Evolutionary conservation across 2,329 filamentous ascomycete genomes (phyloP).

Genomic region (Neonectria hederae): DNA sequence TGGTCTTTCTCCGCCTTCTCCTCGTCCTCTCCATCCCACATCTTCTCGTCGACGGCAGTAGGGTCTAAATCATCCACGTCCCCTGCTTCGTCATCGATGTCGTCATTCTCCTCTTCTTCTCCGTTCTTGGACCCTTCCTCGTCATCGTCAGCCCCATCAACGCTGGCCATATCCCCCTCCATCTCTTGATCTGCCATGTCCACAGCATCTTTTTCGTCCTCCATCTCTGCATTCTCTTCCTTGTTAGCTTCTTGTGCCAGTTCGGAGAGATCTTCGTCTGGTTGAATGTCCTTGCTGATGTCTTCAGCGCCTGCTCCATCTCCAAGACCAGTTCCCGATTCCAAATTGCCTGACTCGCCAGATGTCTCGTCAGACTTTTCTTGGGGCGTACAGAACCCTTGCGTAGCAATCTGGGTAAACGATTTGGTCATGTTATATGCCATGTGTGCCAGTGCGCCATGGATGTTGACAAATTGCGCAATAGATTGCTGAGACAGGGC

Average conservation of each 20-base stretch:
- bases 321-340: conserved; percentile 91
- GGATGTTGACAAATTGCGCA: conserved; percentile 67
- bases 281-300: conserved; percentile 95
- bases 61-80: conserved; percentile 92
- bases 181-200: conserved; percentile 93
- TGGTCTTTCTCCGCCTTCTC: conserved; percentile 86
- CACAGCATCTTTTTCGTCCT: conserved; percentile 86
- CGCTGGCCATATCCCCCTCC: conserved; percentile 80
- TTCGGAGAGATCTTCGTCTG: conserved; percentile 92
- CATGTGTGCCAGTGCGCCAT: conserved; percentile 77
- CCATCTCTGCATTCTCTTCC: conserved; percentile 71
- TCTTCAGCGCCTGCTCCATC: conserved; percentile 96
- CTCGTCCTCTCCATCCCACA: conserved; percentile 92
- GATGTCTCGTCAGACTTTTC: conserved; percentile 79
- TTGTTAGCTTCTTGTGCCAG: conserved; percentile 85
- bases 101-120: conserved; percentile 73
- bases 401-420: conserved; percentile 80
- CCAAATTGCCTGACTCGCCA: conserved; percentile 79
- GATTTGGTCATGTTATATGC: conserved; percentile 78
- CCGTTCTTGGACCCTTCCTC: conserved; percentile 69
- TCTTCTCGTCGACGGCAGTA: conserved; percentile 94
- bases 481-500: conserved; percentile 68
- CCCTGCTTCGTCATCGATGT: conserved; percentile 89
- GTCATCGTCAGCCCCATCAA: conserved; percentile 69
- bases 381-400: conserved; percentile 91